These are phyloP conservation scores for Benincasa hispida DNA, from an alignment of 306 rosid species.

Conservation along the genomic window DNA sequence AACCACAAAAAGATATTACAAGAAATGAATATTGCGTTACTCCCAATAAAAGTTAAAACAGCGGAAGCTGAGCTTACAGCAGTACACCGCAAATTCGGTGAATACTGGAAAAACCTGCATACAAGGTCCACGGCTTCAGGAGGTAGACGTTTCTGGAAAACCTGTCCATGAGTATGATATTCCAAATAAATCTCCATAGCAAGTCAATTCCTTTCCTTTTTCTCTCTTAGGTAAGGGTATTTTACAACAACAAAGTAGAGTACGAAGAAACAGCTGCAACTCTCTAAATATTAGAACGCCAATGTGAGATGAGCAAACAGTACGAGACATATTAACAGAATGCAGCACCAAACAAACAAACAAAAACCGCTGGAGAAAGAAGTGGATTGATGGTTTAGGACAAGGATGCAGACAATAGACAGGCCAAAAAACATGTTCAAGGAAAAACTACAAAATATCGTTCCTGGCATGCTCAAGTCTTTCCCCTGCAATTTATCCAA, in stretches of 20 bases:
- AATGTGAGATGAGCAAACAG: background rate
- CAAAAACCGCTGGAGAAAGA: background rate
- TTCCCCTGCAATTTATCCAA: background rate
- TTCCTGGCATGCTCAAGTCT: background rate
- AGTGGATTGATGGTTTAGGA: background rate
- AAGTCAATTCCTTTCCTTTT: background rate
- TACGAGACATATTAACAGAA: background rate
- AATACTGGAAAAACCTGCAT: conserved; percentile 97
- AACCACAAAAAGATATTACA: background rate
- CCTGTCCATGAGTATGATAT: conserved; percentile 31
- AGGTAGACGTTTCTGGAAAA: conserved; percentile 91
- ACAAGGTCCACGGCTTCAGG: conserved; percentile 99
- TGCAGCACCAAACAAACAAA: background rate
- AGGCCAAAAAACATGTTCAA: background rate
- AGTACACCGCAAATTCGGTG: conserved; percentile 96
- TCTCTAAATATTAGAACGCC: background rate
- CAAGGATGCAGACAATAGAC: background rate
- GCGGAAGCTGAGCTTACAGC: conserved; percentile 46
- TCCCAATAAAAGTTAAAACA: background rate
- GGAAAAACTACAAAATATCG: background rate
- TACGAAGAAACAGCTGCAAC: background rate
- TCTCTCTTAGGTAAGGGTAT: background rate
- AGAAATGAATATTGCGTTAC: background rate
- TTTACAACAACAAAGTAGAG: background rate
- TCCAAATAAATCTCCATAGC: background rate